Conservation (phyloP, 352 stramenopile species). For the Globisporangium uncinulatum region DNA sequence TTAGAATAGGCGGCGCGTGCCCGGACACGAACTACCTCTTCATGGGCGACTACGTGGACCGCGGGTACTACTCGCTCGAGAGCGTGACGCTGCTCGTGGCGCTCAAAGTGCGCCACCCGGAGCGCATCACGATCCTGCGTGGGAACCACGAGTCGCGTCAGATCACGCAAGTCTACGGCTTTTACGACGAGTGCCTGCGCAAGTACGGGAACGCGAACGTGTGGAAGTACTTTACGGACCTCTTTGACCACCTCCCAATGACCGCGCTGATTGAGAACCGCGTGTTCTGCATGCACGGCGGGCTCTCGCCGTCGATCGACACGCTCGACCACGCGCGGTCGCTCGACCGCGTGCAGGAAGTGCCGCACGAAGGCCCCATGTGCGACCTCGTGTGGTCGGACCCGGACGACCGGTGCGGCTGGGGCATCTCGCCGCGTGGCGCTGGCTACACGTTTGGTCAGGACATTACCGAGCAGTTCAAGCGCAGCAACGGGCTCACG, state of each 20-base stretch:
- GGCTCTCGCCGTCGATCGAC: conserved; percentile 84
- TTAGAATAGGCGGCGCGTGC: conserved; percentile 83
- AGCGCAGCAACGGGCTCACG: conserved; percentile 83
- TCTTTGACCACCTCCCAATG: conserved; percentile 87
- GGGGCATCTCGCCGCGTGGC: conserved; percentile 82
- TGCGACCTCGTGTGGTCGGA: conserved; percentile 88
- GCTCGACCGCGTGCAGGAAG: conserved; percentile 82
- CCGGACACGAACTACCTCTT: conserved; percentile 90
- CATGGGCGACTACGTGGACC: conserved; percentile 89
- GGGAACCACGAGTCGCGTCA: conserved; percentile 56
- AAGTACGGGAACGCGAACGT: conserved; percentile 85
- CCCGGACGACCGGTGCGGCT: conserved; percentile 82
- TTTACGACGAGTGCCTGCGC: conserved; percentile 68
- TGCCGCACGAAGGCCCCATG: conserved; percentile 85
- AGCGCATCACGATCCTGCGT: conserved; percentile 80
- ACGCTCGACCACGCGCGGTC: conserved; percentile 82
- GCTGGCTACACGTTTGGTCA: conserved; percentile 86
- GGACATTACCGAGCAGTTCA: conserved; percentile 89
- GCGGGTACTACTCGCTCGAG: conserved; percentile 86
- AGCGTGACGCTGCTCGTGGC: conserved; percentile 78
- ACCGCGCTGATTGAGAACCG: conserved; percentile 86
- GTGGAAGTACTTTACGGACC: conserved; percentile 89
- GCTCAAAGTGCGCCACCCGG: conserved; percentile 81
- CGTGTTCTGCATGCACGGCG: conserved; percentile 89
- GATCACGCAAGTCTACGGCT: conserved; percentile 37